Evolutionary conservation across 768 basidiomycete species (phyloP).

Genomic region (Lactarius pseudohatsudake): DNA sequence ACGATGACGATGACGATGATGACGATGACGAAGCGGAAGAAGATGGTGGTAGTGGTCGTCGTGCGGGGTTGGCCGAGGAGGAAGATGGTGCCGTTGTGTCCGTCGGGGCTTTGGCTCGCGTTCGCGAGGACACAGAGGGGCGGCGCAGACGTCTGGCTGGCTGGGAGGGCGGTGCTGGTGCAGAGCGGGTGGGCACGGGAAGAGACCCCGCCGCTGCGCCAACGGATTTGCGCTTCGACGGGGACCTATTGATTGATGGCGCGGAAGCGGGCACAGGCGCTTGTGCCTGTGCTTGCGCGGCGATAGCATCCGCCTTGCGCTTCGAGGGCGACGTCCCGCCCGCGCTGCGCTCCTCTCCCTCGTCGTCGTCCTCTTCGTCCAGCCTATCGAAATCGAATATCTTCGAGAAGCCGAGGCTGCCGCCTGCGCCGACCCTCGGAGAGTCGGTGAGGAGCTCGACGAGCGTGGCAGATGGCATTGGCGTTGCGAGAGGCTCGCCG

Average conservation of each 20-base stretch:
- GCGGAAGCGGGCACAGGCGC: background rate
- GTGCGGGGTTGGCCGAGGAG: conserved; percentile 3
- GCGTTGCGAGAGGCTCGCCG: conserved; percentile 71
- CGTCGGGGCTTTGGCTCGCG: background rate
- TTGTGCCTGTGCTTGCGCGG: background rate
- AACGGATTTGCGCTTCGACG: conserved; percentile 41
- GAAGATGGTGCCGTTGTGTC: conserved; percentile 22
- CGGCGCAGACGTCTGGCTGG: conserved; percentile 34
- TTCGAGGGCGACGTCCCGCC: conserved; percentile 40
- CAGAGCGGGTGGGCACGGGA: conserved; percentile 31
- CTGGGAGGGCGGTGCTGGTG: conserved; percentile 14
- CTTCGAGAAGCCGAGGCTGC: conserved; percentile 63
- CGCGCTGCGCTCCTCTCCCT: conserved; percentile 34
- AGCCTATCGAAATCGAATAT: conserved; percentile 64
- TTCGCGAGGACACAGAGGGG: conserved; percentile 29
- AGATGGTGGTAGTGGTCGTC: background rate
- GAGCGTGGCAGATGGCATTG: conserved; percentile 58
- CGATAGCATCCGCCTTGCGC: conserved; percentile 6
- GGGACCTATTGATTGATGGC: conserved; percentile 39
- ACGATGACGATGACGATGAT: background rate
- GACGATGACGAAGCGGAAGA: conserved; percentile 26
- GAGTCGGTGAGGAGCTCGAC: conserved; percentile 65
- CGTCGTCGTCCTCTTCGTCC: conserved; percentile 35
- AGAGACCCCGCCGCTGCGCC: conserved; percentile 25
- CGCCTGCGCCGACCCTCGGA: conserved; percentile 53